Evolutionary conservation across 495 filamentous ascomycete species (phyloP).

Genomic region (Amorphotheca resinae): DNA sequence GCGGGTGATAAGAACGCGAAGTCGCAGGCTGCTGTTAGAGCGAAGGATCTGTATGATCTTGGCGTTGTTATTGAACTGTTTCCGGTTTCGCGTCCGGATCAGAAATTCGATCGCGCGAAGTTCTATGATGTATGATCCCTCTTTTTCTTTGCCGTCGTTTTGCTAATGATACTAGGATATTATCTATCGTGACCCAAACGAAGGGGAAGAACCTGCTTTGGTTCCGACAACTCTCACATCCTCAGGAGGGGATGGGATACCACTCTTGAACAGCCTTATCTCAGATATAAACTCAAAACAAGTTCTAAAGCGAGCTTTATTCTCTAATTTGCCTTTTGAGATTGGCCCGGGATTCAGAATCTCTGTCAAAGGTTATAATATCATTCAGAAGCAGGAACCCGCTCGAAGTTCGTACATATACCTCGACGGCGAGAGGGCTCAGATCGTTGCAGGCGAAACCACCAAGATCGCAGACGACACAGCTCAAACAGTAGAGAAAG

Average conservation of each 20-base stretch:
- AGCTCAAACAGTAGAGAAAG: constrained; percentile 60
- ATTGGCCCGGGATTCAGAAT: constrained; percentile 76
- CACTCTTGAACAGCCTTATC: constrained; percentile 67
- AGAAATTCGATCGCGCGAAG: constrained; percentile 68
- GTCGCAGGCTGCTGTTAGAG: constrained; percentile 68
- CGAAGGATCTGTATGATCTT: constrained; percentile 91
- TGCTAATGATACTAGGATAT: constrained; percentile 47
- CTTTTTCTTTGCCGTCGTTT: not conserved
- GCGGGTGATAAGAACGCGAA: constrained; percentile 52
- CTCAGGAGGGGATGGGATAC: constrained; percentile 57
- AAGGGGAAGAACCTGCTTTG: constrained; percentile 43
- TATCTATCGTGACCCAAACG: constrained; percentile 51
- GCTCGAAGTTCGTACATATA: constrained; percentile 75
- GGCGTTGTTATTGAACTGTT: constrained; percentile 91
- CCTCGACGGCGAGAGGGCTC: constrained; percentile 66
- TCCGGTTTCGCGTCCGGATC: constrained; percentile 63
- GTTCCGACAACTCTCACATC: constrained; percentile 35
- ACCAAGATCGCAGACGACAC: constrained; percentile 64
- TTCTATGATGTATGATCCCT: constrained; percentile 74
- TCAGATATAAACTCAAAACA: constrained; percentile 87
- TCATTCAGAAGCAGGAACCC: constrained; percentile 71
- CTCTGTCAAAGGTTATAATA: constrained; percentile 82
- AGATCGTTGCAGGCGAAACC: constrained; percentile 65
- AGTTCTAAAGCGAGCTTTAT: constrained; percentile 73
- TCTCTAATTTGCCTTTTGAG: constrained; percentile 75